These are phyloP conservation scores for Tylopilus sp. DNA, from an alignment of 1,284 basidiomycete species.

Conservation along the genomic window DNA sequence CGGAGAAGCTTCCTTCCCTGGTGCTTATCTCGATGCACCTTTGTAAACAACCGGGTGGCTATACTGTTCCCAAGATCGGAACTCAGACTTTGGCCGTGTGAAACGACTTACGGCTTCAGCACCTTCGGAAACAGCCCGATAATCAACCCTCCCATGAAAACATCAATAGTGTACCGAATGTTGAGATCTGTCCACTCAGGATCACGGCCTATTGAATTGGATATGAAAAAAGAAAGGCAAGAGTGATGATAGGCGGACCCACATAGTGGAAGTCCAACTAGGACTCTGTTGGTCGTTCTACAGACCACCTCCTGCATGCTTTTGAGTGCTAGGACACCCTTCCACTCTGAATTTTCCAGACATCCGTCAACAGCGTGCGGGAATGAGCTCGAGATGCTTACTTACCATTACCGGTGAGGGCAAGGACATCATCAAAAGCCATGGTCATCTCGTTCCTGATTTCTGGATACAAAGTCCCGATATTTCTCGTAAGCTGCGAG, in stretches of 20 bases:
- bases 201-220: conserved; percentile 36
- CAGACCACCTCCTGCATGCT: conserved; percentile 29
- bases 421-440: not conserved
- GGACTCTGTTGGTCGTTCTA: conserved; percentile 36
- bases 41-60: not conserved
- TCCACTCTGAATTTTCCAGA: conserved; percentile 31
- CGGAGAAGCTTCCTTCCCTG: conserved; percentile 27
- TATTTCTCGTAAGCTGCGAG: not conserved
- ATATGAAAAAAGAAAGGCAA: not conserved
- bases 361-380: not conserved
- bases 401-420: not conserved
- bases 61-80: not conserved
- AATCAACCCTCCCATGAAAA: not conserved
- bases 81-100: not conserved
- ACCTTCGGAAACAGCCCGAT: not conserved
- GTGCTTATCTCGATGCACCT: not conserved
- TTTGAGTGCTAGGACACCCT: conserved; percentile 17
- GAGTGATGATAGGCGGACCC: not conserved
- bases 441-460: not conserved
- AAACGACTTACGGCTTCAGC: not conserved
- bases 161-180: conserved; percentile 13
- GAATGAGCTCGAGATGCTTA: too few relatives aligned
- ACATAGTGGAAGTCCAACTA: conserved; percentile 43
- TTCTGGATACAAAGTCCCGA: not conserved
- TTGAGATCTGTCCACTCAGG: conserved; percentile 37